Conservation (phyloP, 192 early-diverging fungal species). For the Dissophora ornata region DNA sequence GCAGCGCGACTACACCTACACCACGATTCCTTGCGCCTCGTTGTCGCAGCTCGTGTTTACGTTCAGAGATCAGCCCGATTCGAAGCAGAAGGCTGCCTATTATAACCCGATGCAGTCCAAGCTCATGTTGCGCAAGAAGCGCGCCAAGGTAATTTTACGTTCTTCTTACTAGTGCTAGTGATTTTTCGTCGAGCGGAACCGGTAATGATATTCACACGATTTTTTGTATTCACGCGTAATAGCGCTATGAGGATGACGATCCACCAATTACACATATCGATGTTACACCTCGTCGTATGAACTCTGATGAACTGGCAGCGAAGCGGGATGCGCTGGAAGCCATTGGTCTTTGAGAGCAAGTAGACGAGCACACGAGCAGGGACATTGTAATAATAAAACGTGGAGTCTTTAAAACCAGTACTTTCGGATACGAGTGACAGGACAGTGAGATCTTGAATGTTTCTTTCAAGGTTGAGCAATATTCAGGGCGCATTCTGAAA, state of each 20-base stretch:
- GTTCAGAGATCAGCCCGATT: conserved; percentile 33
- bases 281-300: conserved; percentile 45
- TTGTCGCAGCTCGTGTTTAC: conserved; percentile 48
- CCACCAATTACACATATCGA: conserved; percentile 50
- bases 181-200: too few species aligned
- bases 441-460: too few species aligned
- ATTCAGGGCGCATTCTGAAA: too few species aligned
- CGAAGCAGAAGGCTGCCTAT: conserved; percentile 40
- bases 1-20: conserved; percentile 52
- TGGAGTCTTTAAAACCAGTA: too few species aligned
- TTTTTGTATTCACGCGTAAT: too few species aligned
- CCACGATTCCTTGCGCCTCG: conserved; percentile 39
- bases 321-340: conserved; percentile 44
- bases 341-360: conserved; percentile 30
- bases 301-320: conserved; percentile 45
- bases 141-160: conserved; percentile 37
- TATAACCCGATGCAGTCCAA: conserved; percentile 54
- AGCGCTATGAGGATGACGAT: conserved; percentile 53
- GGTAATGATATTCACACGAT: background rate
- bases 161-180: too few species aligned
- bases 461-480: too few species aligned
- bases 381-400: too few species aligned
- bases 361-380: background rate
- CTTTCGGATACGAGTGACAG: too few species aligned
- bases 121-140: conserved; percentile 54